These are phyloP conservation scores for Pseudonitzschia multiseries DNA, from an alignment of 108 stramenopile species.

Conservation along the genomic window DNA sequence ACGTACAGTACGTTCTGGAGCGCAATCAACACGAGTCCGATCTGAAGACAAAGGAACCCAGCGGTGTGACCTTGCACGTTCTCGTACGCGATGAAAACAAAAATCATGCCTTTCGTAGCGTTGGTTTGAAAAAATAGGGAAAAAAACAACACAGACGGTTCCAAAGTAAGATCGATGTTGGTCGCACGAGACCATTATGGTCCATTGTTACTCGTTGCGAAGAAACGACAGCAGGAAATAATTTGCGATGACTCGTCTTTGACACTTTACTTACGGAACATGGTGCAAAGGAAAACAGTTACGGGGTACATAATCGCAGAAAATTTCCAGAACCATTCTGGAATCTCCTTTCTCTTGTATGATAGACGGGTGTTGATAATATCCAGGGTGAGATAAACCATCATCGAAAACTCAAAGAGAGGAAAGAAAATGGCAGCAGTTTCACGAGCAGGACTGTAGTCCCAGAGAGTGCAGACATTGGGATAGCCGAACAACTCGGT, in stretches of 20 bases:
- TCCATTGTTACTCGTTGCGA: neutral
- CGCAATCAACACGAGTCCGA: slow-evolving; percentile 13
- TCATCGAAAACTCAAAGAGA: slow-evolving; percentile 29
- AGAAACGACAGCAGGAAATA: neutral
- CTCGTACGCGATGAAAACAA: slow-evolving; percentile 24
- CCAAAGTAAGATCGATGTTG: neutral
- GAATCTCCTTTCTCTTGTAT: slow-evolving; percentile 8
- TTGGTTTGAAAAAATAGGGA: neutral
- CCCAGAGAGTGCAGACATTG: slow-evolving; percentile 13
- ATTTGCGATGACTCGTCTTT: no score
- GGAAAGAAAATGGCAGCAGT: slow-evolving; percentile 24
- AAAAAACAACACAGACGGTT: neutral
- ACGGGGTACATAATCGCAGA: slow-evolving; percentile 8
- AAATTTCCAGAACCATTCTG: slow-evolving; percentile 11
- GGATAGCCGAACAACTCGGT: neutral
- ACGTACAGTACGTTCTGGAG: slow-evolving; percentile 10
- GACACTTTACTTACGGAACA: slow-evolving; percentile 18
- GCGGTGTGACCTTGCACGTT: slow-evolving; percentile 11
- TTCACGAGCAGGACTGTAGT: slow-evolving; percentile 32
- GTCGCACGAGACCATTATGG: neutral
- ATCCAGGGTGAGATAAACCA: slow-evolving; percentile 24
- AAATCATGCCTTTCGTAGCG: slow-evolving; percentile 13
- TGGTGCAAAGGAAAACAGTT: slow-evolving; percentile 1
- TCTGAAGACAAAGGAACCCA: slow-evolving; percentile 26
- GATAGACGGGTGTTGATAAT: slow-evolving; percentile 4